These are phyloP conservation scores for Tetrahymena thermophila DNA, from an alignment of 73 alveolate species.

Conservation along the genomic window DNA sequence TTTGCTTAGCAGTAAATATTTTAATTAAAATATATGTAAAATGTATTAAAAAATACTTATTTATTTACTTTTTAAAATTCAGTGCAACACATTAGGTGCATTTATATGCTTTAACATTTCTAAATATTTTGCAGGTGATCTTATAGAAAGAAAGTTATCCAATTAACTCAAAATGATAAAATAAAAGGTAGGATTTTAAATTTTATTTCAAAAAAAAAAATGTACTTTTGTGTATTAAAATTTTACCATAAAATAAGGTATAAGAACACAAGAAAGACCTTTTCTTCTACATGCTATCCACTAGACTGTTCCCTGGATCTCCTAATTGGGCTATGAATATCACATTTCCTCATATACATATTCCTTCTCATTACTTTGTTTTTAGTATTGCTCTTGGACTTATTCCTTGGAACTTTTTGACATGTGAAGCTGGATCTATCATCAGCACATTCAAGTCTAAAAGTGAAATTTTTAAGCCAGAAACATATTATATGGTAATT, in stretches of 20 bases:
- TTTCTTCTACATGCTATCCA: constrained; percentile 51
- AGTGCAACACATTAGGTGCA: constrained; percentile 58
- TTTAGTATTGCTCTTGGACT: constrained; percentile 49
- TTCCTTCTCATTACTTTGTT: constrained; percentile 30
- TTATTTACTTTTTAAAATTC: not conserved
- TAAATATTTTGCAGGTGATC: constrained; percentile 31
- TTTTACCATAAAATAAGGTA: not conserved
- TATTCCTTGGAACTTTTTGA: constrained; percentile 62
- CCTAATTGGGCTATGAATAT: constrained; percentile 68
- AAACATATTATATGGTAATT: constrained; percentile 21
- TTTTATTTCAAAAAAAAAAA: not conserved
- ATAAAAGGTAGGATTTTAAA: not conserved
- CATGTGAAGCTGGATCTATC: constrained; percentile 56
- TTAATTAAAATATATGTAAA: no score
- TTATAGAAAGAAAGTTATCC: constrained; percentile 32
- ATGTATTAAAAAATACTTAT: not conserved
- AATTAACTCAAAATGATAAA: constrained; percentile 14
- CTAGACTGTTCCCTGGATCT: constrained; percentile 63
- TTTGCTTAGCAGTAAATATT: constrained; percentile 29
- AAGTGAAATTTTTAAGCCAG: constrained; percentile 51
- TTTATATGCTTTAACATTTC: constrained; percentile 44
- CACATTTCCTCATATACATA: constrained; percentile 51
- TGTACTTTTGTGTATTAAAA: not conserved
- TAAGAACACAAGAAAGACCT: constrained; percentile 50
- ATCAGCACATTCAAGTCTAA: constrained; percentile 33